These are phyloP conservation scores for Alnus rubra DNA, from an alignment of 306 rosid genomes.

Conservation along the genomic window DNA sequence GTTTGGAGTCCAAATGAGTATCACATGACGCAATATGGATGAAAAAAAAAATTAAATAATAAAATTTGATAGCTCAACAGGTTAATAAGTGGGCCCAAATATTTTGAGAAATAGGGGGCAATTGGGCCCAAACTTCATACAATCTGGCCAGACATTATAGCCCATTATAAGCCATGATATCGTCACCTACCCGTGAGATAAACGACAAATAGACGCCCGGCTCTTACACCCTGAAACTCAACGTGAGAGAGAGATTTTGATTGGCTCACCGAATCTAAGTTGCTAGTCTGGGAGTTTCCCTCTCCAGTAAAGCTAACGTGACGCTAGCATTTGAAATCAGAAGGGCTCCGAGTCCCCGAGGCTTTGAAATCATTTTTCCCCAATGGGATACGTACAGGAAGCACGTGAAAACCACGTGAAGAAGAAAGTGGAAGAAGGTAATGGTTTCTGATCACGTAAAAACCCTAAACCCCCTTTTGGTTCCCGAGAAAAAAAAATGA, in stretches of 20 bases:
- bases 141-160: background rate
- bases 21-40: too few species aligned
- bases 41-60: too few species aligned
- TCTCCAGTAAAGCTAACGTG: too few species aligned
- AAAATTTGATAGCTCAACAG: too few species aligned
- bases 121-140: background rate
- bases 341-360: background rate
- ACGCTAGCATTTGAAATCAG: background rate
- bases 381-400: conserved; percentile 77
- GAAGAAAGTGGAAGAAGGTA: conserved; percentile 99
- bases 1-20: too few species aligned
- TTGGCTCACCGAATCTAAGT: too few species aligned
- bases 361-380: background rate
- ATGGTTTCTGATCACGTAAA: background rate
- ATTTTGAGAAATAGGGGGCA: background rate
- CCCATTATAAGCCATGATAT: background rate
- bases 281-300: too few species aligned
- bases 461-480: conserved; percentile 33
- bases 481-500: background rate
- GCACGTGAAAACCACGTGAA: conserved; percentile 96
- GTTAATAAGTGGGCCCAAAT: background rate
- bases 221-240: too few species aligned
- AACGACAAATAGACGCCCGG: background rate
- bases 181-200: background rate
- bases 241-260: too few species aligned